Percentiles rank a stretch among this genome's conserved stretches.
These are phyloP conservation scores for Actinomucor elegans DNA, from an alignment of 371 early-diverging fungal species.

Conservation along the genomic window DNA sequence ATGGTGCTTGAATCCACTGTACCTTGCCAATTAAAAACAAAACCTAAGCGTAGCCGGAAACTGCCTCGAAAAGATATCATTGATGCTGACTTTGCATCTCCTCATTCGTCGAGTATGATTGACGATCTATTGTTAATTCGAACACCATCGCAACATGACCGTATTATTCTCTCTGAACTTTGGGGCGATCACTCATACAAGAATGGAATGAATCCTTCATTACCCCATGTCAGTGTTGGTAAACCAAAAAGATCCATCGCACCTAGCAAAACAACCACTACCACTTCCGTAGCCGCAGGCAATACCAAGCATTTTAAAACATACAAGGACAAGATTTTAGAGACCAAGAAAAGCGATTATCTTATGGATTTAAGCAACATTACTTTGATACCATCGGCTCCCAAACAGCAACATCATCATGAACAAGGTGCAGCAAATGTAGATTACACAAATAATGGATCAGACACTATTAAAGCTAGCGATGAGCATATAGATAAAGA, in stretches of 20 bases:
- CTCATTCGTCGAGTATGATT: not conserved
- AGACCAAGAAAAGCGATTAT: not conserved
- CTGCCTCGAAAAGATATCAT: slow-evolving; percentile 8
- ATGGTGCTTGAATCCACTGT: not conserved
- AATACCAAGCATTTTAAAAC: too few species aligned
- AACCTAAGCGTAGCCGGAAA: slow-evolving; percentile 6
- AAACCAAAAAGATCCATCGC: not conserved
- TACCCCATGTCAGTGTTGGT: not conserved
- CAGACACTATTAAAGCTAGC: too few species aligned
- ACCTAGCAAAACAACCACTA: not conserved
- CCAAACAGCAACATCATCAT: too few species aligned
- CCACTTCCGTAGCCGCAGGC: too few species aligned
- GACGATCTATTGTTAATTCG: slow-evolving; percentile 1
- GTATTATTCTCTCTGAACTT: slow-evolving; percentile 10
- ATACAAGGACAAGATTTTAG: not conserved
- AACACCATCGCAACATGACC: slow-evolving; percentile 12
- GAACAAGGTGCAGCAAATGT: too few species aligned
- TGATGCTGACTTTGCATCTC: slow-evolving; percentile 9
- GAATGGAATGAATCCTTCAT: not conserved
- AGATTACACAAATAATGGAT: too few species aligned
- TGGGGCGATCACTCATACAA: not conserved
- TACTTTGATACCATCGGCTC: not conserved
- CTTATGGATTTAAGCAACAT: not conserved
- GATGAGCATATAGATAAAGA: too few species aligned
- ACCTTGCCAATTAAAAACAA: too few species aligned